Evolutionary conservation across 306 rosid species (phyloP), one percentile per base, ranked within the genome.

Genomic region (Dicorynia guianensis): DNA sequence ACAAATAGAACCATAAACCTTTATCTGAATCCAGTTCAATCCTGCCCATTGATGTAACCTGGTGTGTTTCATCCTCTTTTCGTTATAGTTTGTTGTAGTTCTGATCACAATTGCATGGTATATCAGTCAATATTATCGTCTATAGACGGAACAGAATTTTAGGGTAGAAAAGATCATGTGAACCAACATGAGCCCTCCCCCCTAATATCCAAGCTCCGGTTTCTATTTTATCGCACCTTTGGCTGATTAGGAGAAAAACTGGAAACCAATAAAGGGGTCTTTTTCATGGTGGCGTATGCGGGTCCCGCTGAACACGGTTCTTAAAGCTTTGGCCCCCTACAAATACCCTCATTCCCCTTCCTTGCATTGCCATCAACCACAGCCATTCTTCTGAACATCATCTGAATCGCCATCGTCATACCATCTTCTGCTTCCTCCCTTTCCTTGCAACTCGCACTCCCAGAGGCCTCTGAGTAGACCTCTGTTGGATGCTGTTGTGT

Each of bases 281-380:
- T 83, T 67, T 76, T 70, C 76, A 70, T 63, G 87, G 87, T 90
- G 84, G 87, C 84, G 69, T 79, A 68, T 11, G 70, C 0, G 81
- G 95, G 96, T 71, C 89, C 97, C 91, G 86, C 0, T 87, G 93
- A 84, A 90, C 95, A 69, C 2, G 92, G 90, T 90, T 90, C 97
- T 75, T 17, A 49, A 40, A 53, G 59, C 75, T 43, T 79, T 81
- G 47, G 76, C 76, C 18, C 49, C 84, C 93, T 92, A 89, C 88
- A 95, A 89, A 92, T 95, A 92, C 87, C 89, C 76, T 48, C 91
- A 71, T 54, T 64, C 88, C 66, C 69, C 75, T 48, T 63, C 61
- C 25, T 46, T 7, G 39, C 81, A 72, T 58, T 75, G 46, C 87
- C 88, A 90, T 82, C 84, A 73, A 76, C 87, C 85, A 80, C 87